A percentile compares a stretch with the other conserved stretches of the same genome.
These are phyloP conservation scores for Suillus fuscotomentosus DNA, from an alignment of 768 basidiomycete genomes.

Conservation along the genomic window DNA sequence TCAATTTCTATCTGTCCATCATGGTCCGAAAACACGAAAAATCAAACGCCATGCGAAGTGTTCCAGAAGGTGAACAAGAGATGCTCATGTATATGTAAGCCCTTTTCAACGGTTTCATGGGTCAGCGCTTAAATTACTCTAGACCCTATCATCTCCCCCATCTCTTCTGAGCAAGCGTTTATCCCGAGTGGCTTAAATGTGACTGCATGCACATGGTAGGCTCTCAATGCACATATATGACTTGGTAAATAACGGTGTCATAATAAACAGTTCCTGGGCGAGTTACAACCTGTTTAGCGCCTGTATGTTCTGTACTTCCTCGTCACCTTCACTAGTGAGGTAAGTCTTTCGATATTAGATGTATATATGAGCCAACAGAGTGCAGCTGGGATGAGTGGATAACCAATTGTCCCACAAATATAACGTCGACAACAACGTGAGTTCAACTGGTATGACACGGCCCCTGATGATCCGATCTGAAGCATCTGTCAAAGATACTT, in stretches of 20 bases:
- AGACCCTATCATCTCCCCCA: not conserved
- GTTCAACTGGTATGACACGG: not conserved
- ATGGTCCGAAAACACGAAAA: slow-evolving; percentile 11
- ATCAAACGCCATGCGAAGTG: slow-evolving; percentile 14
- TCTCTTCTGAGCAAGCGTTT: slow-evolving; percentile 7
- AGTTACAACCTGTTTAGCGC: slow-evolving; percentile 29
- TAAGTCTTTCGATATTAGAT: slow-evolving; percentile 1
- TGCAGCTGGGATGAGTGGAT: slow-evolving; percentile 23
- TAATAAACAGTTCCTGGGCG: slow-evolving; percentile 25
- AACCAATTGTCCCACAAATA: slow-evolving; percentile 12
- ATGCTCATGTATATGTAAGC: slow-evolving; percentile 19
- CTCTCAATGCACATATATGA: not conserved
- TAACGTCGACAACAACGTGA: slow-evolving; percentile 20
- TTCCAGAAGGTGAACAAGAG: slow-evolving; percentile 21
- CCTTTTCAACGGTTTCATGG: not conserved
- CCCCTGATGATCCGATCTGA: not conserved
- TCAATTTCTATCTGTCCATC: slow-evolving; percentile 7
- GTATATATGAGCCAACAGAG: slow-evolving; percentile 3
- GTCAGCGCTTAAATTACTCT: too few species aligned
- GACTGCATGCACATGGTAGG: slow-evolving; percentile 26
- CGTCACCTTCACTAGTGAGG: slow-evolving; percentile 15
- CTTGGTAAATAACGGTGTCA: not conserved
- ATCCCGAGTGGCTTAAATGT: slow-evolving; percentile 15
- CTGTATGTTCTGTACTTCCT: slow-evolving; percentile 19
- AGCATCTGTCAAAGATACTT: slow-evolving; percentile 18